phyloP scores from a whole-genome alignment of 2,329 filamentous ascomycete genomes.

The Plectosphaerella cucumerina region DNA sequence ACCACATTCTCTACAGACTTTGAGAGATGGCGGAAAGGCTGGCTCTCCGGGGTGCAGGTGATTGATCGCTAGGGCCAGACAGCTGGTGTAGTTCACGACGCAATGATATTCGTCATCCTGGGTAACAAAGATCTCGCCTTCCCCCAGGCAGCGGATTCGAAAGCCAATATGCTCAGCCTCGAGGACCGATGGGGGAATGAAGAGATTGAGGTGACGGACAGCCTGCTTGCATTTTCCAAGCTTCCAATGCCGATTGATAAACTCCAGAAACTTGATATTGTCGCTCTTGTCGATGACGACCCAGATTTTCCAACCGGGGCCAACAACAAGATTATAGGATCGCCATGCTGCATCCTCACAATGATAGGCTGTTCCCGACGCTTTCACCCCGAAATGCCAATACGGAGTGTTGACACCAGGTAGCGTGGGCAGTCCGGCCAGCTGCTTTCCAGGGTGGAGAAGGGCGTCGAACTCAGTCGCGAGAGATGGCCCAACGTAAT shows the following conservation, averaged over 20 bases:
- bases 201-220: constrained; percentile 1
- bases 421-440: background rate
- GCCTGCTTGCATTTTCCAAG: background rate
- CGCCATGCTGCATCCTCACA: background rate
- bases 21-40: background rate
- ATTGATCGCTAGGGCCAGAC: constrained; percentile 3
- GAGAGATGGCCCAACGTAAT: constrained; percentile 1
- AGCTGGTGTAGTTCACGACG: background rate
- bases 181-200: constrained; percentile 1
- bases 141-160: background rate
- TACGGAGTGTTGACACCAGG: constrained; percentile 1
- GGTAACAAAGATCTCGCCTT: constrained; percentile 1
- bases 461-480: background rate
- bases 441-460: constrained; percentile 1
- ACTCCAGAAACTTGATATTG: background rate
- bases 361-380: background rate
- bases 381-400: background rate
- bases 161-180: background rate
- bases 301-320: constrained; percentile 1
- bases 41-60: background rate
- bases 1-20: constrained; percentile 1
- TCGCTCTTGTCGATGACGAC: background rate
- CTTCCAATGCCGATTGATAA: constrained; percentile 1
- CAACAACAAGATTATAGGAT: constrained; percentile 1
- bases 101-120: background rate